Evolutionary conservation across 768 basidiomycete species (phyloP).

Genomic region (Kwoniella dejecticola): DNA sequence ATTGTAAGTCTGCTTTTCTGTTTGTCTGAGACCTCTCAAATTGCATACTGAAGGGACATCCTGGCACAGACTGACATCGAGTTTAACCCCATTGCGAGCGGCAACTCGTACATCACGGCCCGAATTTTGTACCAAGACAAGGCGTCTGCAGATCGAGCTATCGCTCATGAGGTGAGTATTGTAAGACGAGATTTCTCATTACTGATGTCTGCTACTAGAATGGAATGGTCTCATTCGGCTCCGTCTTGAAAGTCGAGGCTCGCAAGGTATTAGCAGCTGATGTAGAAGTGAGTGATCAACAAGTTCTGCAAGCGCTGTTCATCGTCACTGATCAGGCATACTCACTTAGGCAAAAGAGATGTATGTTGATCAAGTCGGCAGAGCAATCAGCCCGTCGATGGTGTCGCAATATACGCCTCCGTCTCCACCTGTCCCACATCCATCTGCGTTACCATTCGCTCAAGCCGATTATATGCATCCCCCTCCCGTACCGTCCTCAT

Average conservation of each 20-base stretch:
- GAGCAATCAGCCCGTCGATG: conserved; percentile 39
- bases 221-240: conserved; percentile 30
- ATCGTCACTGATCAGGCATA: conserved; percentile 15
- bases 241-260: conserved; percentile 30
- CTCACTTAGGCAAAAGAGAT: conserved; percentile 30
- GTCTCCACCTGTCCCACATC: not conserved
- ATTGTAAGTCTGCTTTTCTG: conserved; percentile 38
- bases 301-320: too few relatives aligned
- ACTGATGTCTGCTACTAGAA: conserved; percentile 18
- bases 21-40: not conserved
- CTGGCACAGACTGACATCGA: conserved; percentile 25
- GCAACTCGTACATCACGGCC: conserved; percentile 30
- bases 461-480: too few relatives aligned
- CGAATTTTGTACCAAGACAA: conserved; percentile 27
- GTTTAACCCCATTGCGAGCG: conserved; percentile 22
- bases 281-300: conserved; percentile 28
- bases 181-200: not conserved
- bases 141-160: conserved; percentile 26
- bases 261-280: conserved; percentile 36
- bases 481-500: too few relatives aligned
- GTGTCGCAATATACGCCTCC: conserved; percentile 32
- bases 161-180: conserved; percentile 31
- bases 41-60: not conserved
- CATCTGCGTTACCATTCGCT: not conserved
- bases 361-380: conserved; percentile 32